Base-by-base conservation (phyloP, 257 asterid genomes). In the Coffea canephora region DNA sequence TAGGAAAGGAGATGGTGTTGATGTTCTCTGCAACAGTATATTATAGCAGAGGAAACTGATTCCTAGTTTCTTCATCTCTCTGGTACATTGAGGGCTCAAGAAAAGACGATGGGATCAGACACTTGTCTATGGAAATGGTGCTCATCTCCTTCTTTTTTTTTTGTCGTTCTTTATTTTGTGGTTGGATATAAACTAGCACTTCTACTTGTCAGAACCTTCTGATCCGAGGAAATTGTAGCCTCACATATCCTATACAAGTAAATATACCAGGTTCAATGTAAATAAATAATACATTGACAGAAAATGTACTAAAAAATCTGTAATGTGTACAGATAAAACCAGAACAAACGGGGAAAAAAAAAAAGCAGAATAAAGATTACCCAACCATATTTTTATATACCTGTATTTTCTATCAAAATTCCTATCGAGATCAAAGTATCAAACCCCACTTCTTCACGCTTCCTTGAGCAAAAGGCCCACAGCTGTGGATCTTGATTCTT, bases 391-490 rank as follows among this genome's bases (percentile, higher is more conserved):
- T 39, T 39, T 39, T 39, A 39, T 39, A 4, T 39, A 39, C 43
- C 43, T 39, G 4, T 4, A 39, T 39, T 39, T 39, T 39, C 27
- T 69, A 46, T 2, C 9, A 45, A 8, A 76, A 77, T 25, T 23
- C 49, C 43, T 39, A 1, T 77, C 64, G 41, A 68, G 48, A 64
- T 73, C 54, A 31, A 31, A 31, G 31, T 31, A 31, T 31, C 31
- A 69, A 68, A 43, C 82, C 86, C 83, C 74, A 74, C 81, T 31
- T 0, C 21, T 78, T 61, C 69, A 77, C 57, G 77, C 76, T 84
- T 71, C 46, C 69, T 70, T 83, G 70, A 73, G 69, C 78, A 81
- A 69, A 71, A 74, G 77, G 75, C 75, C 83, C 83, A 64, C 85
- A 46, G 49, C 27, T 36, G 50, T 0, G 31, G 74, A 76, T 39